These are phyloP conservation scores for Gracilariopsis chorda DNA, from an alignment of 23 red algal genomes.

Conservation along the genomic window DNA sequence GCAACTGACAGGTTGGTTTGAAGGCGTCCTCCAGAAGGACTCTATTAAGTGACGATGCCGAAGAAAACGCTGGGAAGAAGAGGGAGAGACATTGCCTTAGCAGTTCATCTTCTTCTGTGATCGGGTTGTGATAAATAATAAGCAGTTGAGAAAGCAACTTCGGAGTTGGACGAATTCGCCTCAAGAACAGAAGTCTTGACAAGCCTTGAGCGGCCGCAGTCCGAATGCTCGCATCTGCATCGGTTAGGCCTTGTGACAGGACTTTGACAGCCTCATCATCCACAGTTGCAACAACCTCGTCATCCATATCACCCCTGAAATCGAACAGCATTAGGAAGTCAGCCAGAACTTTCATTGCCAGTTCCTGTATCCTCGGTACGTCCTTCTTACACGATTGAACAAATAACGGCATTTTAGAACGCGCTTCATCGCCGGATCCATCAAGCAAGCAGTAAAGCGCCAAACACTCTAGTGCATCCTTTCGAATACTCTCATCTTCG, in stretches of 20 bases:
- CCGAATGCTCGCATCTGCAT: constrained; percentile 17
- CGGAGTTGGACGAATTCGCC: constrained; percentile 21
- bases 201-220: constrained; percentile 25
- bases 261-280: constrained; percentile 3
- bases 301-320: constrained; percentile 20
- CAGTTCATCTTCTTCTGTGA: constrained; percentile 46
- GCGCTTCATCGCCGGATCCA: constrained; percentile 40
- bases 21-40: constrained; percentile 59
- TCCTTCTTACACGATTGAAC: constrained; percentile 48
- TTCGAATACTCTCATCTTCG: constrained; percentile 29
- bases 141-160: constrained; percentile 37
- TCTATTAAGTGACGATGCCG: constrained; percentile 24
- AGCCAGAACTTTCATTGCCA: constrained; percentile 48
- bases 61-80: constrained; percentile 62
- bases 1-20: constrained; percentile 6
- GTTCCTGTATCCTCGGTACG: constrained; percentile 42
- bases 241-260: constrained; percentile 20
- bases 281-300: background rate
- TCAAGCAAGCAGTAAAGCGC: constrained; percentile 66
- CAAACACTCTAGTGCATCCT: constrained; percentile 36
- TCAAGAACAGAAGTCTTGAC: constrained; percentile 30
- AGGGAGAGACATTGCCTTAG: constrained; percentile 63
- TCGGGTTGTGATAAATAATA: constrained; percentile 50
- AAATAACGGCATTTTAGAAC: constrained; percentile 52
- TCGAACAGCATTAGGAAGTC: constrained; percentile 67